phyloP scores from a whole-genome alignment of 225 moss, liverwort and hornwort genomes.

The Thuidium tamariscinum region DNA sequence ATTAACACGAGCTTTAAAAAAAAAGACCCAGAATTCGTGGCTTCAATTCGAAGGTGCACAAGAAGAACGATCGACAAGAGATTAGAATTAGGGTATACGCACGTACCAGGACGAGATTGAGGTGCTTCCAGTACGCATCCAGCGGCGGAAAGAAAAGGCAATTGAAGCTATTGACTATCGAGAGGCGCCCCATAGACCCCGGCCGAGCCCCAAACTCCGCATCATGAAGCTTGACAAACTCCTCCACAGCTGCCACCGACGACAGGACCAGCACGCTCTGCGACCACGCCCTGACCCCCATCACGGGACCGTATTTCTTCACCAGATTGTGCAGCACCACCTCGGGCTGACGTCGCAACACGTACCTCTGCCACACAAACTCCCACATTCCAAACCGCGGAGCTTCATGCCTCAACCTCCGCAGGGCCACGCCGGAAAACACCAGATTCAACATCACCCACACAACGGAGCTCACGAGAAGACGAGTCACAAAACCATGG shows the following conservation, averaged over 20 bases:
- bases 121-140: constrained; percentile 17
- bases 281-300: constrained; percentile 7
- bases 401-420: background rate
- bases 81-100: background rate
- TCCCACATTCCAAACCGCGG: constrained; percentile 4
- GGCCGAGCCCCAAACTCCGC: constrained; percentile 18
- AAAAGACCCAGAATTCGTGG: background rate
- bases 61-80: background rate
- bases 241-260: constrained; percentile 25
- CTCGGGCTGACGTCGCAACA: constrained; percentile 3
- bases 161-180: background rate
- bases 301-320: constrained; percentile 17
- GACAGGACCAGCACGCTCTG: constrained; percentile 23
- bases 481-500: background rate
- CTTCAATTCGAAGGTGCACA: background rate
- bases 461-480: background rate
- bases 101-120: constrained; percentile 16
- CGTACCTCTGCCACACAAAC: background rate
- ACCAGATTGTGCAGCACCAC: constrained; percentile 9
- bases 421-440: background rate
- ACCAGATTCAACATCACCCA: background rate
- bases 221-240: constrained; percentile 35
- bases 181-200: background rate
- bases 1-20: background rate
- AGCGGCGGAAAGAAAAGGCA: constrained; percentile 4